Percentiles rank a stretch among this genome's conserved stretches.
These are phyloP conservation scores for Candida labiduridarum DNA, from an alignment of 1,139 yeast genomes.

Conservation along the genomic window DNA sequence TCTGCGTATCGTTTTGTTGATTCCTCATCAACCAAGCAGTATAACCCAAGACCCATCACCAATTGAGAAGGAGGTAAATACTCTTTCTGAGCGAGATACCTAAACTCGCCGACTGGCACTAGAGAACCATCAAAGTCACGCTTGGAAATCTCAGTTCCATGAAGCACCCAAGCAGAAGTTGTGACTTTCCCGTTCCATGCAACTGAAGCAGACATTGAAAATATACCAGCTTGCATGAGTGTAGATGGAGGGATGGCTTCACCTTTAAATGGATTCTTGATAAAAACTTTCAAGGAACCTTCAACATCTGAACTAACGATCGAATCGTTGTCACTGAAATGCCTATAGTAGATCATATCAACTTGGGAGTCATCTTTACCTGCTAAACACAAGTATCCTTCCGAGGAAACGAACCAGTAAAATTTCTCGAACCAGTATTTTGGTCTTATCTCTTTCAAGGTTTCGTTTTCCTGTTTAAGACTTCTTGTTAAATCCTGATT, in stretches of 20 bases:
- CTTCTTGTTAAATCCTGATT: slow-evolving; percentile 69
- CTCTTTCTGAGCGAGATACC: slow-evolving; percentile 57
- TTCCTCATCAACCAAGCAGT: slow-evolving; percentile 69
- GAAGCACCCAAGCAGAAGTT: slow-evolving; percentile 83
- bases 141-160: slow-evolving; percentile 66
- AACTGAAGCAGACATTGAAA: slow-evolving; percentile 75
- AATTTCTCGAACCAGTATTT: slow-evolving; percentile 94
- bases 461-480: slow-evolving; percentile 64
- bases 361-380: slow-evolving; percentile 85
- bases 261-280: slow-evolving; percentile 70
- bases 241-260: slow-evolving; percentile 80
- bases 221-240: slow-evolving; percentile 85
- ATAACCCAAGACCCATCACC: slow-evolving; percentile 86
- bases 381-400: slow-evolving; percentile 83
- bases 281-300: slow-evolving; percentile 73
- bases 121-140: slow-evolving; percentile 66
- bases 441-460: slow-evolving; percentile 64
- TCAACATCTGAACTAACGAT: slow-evolving; percentile 77
- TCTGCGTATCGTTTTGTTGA: slow-evolving; percentile 45
- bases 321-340: slow-evolving; percentile 71
- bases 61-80: slow-evolving; percentile 80
- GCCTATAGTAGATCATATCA: slow-evolving; percentile 80
- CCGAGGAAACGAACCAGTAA: slow-evolving; percentile 88
- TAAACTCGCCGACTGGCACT: slow-evolving; percentile 65
- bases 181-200: slow-evolving; percentile 90